Base-by-base conservation (phyloP, 495 filamentous ascomycete species). In the Penicillium pancosmium region DNA sequence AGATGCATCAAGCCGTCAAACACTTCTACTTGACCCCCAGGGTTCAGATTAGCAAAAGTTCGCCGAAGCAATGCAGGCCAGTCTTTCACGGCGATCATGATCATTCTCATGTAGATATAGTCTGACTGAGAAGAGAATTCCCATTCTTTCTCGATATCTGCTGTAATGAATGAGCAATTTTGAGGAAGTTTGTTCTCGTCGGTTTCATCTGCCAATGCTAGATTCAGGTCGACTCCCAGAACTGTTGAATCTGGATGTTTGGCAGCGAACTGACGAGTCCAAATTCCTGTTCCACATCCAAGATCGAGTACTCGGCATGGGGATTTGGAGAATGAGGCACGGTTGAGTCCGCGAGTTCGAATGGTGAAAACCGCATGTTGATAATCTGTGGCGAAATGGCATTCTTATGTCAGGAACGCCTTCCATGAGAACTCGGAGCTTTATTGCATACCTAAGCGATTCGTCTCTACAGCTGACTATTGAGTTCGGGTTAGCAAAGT, bases 241-340 rank as follows among this genome's bases (percentile, higher is more conserved):
- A 31, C 46, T 25, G 10, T 13, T n/a, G 46, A 48, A 13, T 23
- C 10, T 12, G 46, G 21, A 27, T 25, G 9, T 2, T 48, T 27
- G 3, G 21, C 10, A 10, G 46, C 18, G 12, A 48, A 48, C 10
- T 48, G 19, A 27, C 46, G 18, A 27, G 46, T 19, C 46, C 46
- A 48, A 19, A 48, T 48, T 10, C 46, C 46, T 23, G 46, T 48
- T 48, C 46, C 46, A 27, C 46, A 48, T 10, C 46, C 46, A 13
- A 48, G 19, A n/a, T 48, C 46, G 11, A 23, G 46, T 9, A 48
- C 46, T 5, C 12, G 46, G 5, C 18, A 3, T 27, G 46, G 46
- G 12, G 46, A 25, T 13, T 48, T 27, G 21, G 46, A 27, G 19
- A 48, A 48, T 15, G 46, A 48, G 15, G 46, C 46, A 12, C 46